A percentile compares a stretch with the other conserved stretches of the same genome.
phyloP scores from a whole-genome alignment of 768 basidiomycete species.

The Lactarius pseudohatsudake region DNA sequence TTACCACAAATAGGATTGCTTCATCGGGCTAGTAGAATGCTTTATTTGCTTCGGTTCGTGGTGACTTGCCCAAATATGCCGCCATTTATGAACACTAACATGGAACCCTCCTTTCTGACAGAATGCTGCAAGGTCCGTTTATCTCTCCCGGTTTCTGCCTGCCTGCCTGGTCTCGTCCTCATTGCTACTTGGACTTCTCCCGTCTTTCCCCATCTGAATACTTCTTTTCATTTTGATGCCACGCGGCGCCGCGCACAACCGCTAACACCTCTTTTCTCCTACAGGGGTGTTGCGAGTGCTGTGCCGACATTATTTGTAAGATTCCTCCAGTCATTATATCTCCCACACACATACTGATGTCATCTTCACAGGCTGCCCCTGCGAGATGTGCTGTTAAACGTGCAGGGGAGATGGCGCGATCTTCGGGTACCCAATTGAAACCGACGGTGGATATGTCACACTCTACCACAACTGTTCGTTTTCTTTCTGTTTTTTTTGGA shows the following conservation, averaged over 20 bases:
- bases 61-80: background rate
- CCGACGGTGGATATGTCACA: background rate
- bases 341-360: slow-evolving; percentile 11
- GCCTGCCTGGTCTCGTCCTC: slow-evolving; percentile 6
- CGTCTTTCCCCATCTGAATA: background rate
- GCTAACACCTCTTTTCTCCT: slow-evolving; percentile 2
- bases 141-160: background rate
- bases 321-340: slow-evolving; percentile 1
- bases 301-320: slow-evolving; percentile 71
- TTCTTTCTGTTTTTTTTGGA: background rate
- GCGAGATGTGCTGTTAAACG: slow-evolving; percentile 70
- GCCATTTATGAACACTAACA: no score
- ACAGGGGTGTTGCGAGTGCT: slow-evolving; percentile 70
- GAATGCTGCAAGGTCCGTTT: slow-evolving; percentile 68
- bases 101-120: slow-evolving; percentile 30
- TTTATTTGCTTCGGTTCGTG: slow-evolving; percentile 68
- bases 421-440: no score
- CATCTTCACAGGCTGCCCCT: slow-evolving; percentile 60
- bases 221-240: slow-evolving; percentile 3
- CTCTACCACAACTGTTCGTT: background rate
- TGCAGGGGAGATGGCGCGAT: background rate
- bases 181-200: background rate
- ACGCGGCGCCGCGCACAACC: background rate
- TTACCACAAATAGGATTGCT: slow-evolving; percentile 53
- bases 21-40: slow-evolving; percentile 58